Percentiles rank a stretch among this genome's conserved stretches.
phyloP scores from a whole-genome alignment of 768 basidiomycete genomes.

The Scleroderma bovista region DNA sequence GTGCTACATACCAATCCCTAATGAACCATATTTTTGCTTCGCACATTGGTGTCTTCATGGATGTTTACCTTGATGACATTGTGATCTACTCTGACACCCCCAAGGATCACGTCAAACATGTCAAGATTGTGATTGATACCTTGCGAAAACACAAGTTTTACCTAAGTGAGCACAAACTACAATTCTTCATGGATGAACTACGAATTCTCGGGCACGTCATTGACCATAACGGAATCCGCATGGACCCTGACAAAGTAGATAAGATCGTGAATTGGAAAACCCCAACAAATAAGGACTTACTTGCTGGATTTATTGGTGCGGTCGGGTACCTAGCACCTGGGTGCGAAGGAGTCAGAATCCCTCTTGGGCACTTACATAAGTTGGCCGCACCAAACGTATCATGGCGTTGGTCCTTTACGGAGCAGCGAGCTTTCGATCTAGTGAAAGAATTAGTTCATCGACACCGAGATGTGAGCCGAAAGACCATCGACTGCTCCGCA shows the following conservation, averaged over 20 bases:
- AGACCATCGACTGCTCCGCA: constrained; percentile 15
- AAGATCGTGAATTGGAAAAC: constrained; percentile 31
- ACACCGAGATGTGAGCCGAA: constrained; percentile 12
- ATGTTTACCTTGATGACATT: constrained; percentile 33
- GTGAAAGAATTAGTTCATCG: constrained; percentile 18
- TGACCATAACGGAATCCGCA: constrained; percentile 31
- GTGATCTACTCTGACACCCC: constrained; percentile 28
- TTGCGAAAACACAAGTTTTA: constrained; percentile 32
- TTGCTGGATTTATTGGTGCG: constrained; percentile 30
- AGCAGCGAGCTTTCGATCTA: constrained; percentile 29
- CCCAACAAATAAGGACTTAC: constrained; percentile 28
- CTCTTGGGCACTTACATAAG: constrained; percentile 31
- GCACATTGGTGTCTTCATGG: constrained; percentile 28
- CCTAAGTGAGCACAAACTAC: constrained; percentile 32
- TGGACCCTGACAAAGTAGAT: constrained; percentile 42
- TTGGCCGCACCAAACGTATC: constrained; percentile 7
- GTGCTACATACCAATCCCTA: constrained; percentile 37
- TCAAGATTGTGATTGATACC: constrained; percentile 30
- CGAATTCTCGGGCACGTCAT: constrained; percentile 34
- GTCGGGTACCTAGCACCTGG: constrained; percentile 32
- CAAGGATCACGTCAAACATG: constrained; percentile 27
- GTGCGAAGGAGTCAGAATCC: constrained; percentile 27
- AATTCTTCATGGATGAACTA: constrained; percentile 27
- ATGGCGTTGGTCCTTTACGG: constrained; percentile 25
- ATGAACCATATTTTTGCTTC: constrained; percentile 37